phyloP scores from a whole-genome alignment of 2,329 filamentous ascomycete species.

The Ceratocystiopsis brevicomis region DNA sequence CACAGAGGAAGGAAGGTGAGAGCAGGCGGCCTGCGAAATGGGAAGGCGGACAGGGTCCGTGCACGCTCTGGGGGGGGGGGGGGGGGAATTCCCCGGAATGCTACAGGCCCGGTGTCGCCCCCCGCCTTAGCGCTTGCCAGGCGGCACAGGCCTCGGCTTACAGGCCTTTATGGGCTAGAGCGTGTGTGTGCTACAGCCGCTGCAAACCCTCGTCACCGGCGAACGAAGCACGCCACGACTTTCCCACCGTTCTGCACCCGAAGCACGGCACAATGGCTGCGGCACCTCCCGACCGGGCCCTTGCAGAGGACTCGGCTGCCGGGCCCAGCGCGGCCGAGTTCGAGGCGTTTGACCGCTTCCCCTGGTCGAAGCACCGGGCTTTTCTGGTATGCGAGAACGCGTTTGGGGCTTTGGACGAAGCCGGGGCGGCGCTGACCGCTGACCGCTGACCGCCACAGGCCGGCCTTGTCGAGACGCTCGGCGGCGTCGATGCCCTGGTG shows the following conservation, averaged over 20 bases:
- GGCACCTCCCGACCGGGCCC: background rate
- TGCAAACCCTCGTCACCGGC: too few species aligned
- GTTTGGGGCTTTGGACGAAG: too few species aligned
- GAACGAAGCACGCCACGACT: too few species aligned
- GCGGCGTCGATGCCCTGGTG: slow-evolving; percentile 8
- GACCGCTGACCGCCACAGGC: slow-evolving; percentile 3
- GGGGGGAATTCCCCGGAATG: too few species aligned
- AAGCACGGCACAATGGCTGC: slow-evolving; percentile 1
- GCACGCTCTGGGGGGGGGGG: too few species aligned
- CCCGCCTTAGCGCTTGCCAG: background rate
- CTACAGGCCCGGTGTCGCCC: background rate
- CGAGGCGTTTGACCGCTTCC: slow-evolving; percentile 9
- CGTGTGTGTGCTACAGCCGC: background rate
- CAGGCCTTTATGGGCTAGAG: background rate
- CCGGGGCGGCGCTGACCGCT: background rate
- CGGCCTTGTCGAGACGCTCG: slow-evolving; percentile 11
- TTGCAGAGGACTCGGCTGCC: too few species aligned
- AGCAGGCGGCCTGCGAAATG: background rate
- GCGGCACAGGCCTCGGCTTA: slow-evolving; percentile 3
- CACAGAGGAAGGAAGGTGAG: too few species aligned
- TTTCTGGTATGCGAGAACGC: slow-evolving; percentile 8
- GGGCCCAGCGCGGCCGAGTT: slow-evolving; percentile 3
- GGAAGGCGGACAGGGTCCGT: slow-evolving; percentile 1
- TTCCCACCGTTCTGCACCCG: background rate
- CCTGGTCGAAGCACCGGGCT: slow-evolving; percentile 9